A percentile compares a stretch with the other conserved stretches of the same genome.
Evolutionary conservation across 1,284 basidiomycete species (phyloP).

Genomic region (Malassezia psittaci): DNA sequence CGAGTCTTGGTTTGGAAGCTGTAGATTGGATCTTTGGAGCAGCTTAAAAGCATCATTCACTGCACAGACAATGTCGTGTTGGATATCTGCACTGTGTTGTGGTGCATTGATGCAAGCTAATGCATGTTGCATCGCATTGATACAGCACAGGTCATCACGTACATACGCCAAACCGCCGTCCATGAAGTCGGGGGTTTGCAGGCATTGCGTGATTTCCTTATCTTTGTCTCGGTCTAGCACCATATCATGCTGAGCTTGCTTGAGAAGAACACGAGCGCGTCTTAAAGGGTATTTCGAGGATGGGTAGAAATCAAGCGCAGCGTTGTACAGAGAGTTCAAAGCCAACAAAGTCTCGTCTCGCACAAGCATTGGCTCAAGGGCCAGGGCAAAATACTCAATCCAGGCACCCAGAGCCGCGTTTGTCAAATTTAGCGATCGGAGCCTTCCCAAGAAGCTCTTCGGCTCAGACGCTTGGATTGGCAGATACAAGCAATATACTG

Average conservation of each 20-base stretch:
- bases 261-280: conserved; percentile 18
- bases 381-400: conserved; percentile 20
- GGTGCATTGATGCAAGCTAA: neutral
- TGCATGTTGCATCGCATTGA: neutral
- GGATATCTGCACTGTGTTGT: neutral
- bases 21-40: too few relatives aligned
- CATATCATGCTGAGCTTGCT: neutral
- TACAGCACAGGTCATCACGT: neutral
- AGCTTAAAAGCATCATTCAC: too few relatives aligned
- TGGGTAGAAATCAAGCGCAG: conserved; percentile 17
- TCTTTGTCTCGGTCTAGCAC: neutral
- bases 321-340: conserved; percentile 10
- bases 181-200: neutral
- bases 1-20: too few relatives aligned
- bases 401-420: conserved; percentile 17
- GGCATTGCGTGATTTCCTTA: neutral
- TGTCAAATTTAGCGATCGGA: conserved; percentile 1
- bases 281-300: conserved; percentile 19
- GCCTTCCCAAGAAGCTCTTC: conserved; percentile 15
- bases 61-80: neutral
- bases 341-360: conserved; percentile 23
- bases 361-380: conserved; percentile 22
- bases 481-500: conserved; percentile 22
- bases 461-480: conserved; percentile 15
- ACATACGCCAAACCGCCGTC: neutral